A percentile compares a stretch with the other conserved stretches of the same genome.
These are phyloP conservation scores for Lipomyces yarrowii DNA, from an alignment of 1,139 yeast genomes.

Conservation along the genomic window DNA sequence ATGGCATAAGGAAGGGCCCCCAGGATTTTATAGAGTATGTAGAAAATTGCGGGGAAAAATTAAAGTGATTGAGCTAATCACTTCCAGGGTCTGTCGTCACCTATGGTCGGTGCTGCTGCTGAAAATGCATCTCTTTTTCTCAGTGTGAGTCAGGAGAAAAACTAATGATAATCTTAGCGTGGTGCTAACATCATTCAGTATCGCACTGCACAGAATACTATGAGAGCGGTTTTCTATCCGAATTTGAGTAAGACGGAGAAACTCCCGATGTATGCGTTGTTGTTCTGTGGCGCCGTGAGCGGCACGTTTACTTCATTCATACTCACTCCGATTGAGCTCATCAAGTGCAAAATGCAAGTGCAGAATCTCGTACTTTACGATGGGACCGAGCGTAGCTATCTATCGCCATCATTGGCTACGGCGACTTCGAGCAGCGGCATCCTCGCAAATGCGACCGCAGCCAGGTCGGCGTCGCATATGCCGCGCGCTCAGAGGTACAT, in stretches of 20 bases:
- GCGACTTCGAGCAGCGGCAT: neutral
- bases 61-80: constrained; percentile 45
- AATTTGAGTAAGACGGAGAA: constrained; percentile 35
- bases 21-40: constrained; percentile 55
- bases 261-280: constrained; percentile 48
- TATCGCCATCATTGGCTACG: constrained; percentile 3
- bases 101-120: constrained; percentile 82
- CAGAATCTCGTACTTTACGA: constrained; percentile 41
- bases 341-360: constrained; percentile 88
- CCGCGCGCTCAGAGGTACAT: constrained; percentile 10
- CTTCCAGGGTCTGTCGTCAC: constrained; percentile 69
- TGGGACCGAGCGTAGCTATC: neutral
- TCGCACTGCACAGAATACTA: constrained; percentile 7
- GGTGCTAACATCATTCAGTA: constrained; percentile 4
- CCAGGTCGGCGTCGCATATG: constrained; percentile 2
- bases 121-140: constrained; percentile 78
- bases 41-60: neutral
- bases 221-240: constrained; percentile 11
- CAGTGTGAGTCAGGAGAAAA: constrained; percentile 4
- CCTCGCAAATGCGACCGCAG: constrained; percentile 18
- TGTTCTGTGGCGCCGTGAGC: constrained; percentile 74
- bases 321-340: constrained; percentile 84
- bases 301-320: constrained; percentile 85
- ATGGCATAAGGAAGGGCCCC: constrained; percentile 64
- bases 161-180: neutral